These are phyloP conservation scores for Tephrocybe sp. DNA, from an alignment of 768 basidiomycete genomes.

Conservation along the genomic window DNA sequence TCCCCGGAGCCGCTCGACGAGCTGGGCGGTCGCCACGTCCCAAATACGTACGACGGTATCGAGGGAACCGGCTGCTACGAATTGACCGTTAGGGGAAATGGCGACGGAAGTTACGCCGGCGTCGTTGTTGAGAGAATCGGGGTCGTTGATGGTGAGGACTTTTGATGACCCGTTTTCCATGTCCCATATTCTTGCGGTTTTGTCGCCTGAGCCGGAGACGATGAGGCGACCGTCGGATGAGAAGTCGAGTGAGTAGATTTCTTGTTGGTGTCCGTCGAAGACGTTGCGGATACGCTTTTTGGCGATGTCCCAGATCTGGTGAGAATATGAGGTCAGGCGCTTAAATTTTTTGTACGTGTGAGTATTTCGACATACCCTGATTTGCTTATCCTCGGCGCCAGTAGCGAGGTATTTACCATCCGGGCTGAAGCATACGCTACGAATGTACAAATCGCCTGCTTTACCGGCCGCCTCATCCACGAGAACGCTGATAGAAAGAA, in stretches of 20 bases:
- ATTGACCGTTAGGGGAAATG: constrained; percentile 70
- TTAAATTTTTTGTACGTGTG: not conserved
- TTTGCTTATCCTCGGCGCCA: constrained; percentile 88
- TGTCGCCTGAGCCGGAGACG: constrained; percentile 84
- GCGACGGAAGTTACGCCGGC: constrained; percentile 78
- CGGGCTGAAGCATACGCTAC: constrained; percentile 88
- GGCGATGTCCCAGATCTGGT: constrained; percentile 88
- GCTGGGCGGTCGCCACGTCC: constrained; percentile 63
- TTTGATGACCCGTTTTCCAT: constrained; percentile 36
- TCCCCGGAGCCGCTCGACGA: constrained; percentile 75
- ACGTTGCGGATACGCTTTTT: constrained; percentile 74
- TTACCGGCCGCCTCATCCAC: constrained; percentile 73
- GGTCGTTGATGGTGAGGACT: constrained; percentile 49
- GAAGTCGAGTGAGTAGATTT: constrained; percentile 93
- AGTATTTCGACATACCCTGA: constrained; percentile 58
- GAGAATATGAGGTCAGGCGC: constrained; percentile 3
- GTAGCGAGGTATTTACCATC: constrained; percentile 90
- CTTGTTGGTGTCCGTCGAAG: constrained; percentile 88
- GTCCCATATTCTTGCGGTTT: constrained; percentile 48
- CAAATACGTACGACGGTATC: constrained; percentile 81
- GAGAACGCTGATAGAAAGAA: constrained; percentile 51
- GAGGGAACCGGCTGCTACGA: constrained; percentile 66
- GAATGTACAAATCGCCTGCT: constrained; percentile 83
- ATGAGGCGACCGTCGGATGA: constrained; percentile 82
- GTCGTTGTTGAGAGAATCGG: constrained; percentile 44